Conservation (phyloP, 2,329 filamentous ascomycete genomes). For the Alternaria viburni region DNA sequence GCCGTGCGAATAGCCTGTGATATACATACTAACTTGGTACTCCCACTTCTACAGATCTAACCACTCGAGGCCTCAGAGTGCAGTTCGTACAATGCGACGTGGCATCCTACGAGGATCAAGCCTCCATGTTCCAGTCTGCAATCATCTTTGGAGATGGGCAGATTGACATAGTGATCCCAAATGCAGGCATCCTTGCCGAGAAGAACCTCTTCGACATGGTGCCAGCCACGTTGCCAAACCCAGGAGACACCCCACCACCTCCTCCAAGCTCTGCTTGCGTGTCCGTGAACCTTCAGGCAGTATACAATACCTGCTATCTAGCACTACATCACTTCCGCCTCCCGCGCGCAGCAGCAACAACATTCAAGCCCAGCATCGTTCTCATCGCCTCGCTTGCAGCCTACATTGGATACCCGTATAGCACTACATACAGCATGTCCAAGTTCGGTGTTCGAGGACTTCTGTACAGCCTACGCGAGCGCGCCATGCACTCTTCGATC, state of each 20-base stretch:
- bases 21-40: background rate
- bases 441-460: conserved; percentile 39
- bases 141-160: conserved; percentile 29
- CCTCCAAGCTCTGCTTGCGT: conserved; percentile 22
- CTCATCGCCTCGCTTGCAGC: conserved; percentile 31
- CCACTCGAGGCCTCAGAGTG: conserved; percentile 22
- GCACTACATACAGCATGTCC: conserved; percentile 33
- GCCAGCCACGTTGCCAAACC: conserved; percentile 5
- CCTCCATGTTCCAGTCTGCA: conserved; percentile 39
- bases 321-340: conserved; percentile 36
- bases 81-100: conserved; percentile 43
- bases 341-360: conserved; percentile 12
- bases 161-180: conserved; percentile 41
- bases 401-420: conserved; percentile 30
- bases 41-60: conserved; percentile 7
- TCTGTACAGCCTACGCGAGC: conserved; percentile 29
- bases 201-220: conserved; percentile 32
- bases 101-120: conserved; percentile 34
- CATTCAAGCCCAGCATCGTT: conserved; percentile 26
- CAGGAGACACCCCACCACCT: conserved; percentile 24
- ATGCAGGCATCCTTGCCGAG: conserved; percentile 37
- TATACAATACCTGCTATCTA: conserved; percentile 34
- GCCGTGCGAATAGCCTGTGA: background rate
- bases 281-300: conserved; percentile 31
- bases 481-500: conserved; percentile 16